Evolutionary conservation across 139 green algal genomes (phyloP), one percentile per base, ranked within the genome.

Genomic region (Micractinium conductrix): DNA sequence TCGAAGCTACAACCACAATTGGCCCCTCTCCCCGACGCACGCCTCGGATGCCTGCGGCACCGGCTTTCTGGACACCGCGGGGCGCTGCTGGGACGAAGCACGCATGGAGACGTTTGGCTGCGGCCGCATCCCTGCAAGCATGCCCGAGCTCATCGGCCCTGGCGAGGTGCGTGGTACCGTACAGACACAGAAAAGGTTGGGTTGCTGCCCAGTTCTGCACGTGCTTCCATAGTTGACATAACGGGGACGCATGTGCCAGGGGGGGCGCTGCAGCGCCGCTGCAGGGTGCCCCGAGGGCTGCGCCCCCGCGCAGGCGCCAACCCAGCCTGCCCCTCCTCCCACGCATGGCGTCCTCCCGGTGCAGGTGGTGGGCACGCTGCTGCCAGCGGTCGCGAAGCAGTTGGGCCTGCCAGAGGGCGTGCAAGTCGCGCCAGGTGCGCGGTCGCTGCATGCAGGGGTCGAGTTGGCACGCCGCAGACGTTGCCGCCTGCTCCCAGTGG

Each of bases 31-130:
- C 33, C 1, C 68, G 28, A 9, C 35, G 1, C 78, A 91, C 85
- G 65, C 68, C 21, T 92, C 93, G 1, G 95, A 98, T 69, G 94
- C 94, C 2, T 95, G 91, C 79, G 95, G 95, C 16, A 97, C 90
- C 0, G 94, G 92, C 1, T 28, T 96, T 30, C 86, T 96, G 33
- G 93, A 97, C 80, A 62, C 91, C 0, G 65, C 80, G 6, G 63
- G 43, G 1, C 88, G 91, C 43, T 42, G 6, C 5, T 97, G 90
- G 85, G 90, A 95, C 76, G 0, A 14, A 0, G 44, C 40, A 1
- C 87, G 89, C 14, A 86, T 94, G 35, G 68, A 30, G 2, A 28
- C 94, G 30, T 87, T 96, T 42, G 94, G 97, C 78, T 68, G 90
- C 0, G 70, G 84, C 24, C 71, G 48, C 1, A 78, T 96, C 12